Conservation (phyloP, 176 grass and related monocot genomes). For the Echinochloa phyllopogon region DNA sequence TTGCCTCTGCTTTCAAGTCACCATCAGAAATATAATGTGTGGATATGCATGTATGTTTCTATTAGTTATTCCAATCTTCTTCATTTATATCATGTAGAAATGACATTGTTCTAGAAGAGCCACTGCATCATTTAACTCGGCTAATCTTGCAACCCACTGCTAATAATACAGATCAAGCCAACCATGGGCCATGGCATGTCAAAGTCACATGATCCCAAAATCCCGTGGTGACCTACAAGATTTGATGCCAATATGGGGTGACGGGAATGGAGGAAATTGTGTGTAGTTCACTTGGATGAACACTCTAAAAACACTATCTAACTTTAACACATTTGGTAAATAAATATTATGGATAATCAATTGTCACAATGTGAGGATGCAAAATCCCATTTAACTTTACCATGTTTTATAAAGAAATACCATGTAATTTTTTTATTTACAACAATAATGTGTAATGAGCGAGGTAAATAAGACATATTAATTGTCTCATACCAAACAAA, state of each 20-base stretch:
- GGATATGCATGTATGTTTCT: neutral
- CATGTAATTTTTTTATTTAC: neutral
- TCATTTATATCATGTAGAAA: neutral
- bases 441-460: neutral
- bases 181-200: neutral
- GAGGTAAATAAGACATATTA: neutral
- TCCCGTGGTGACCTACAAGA: neutral
- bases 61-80: neutral
- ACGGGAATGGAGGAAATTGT: neutral
- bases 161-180: constrained; percentile 22
- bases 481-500: neutral
- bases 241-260: neutral
- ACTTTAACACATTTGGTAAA: neutral
- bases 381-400: too few species aligned
- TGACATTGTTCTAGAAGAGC: constrained; percentile 15
- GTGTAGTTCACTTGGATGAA: neutral
- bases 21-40: constrained; percentile 12
- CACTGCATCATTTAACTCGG: neutral
- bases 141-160: constrained; percentile 29
- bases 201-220: constrained; percentile 16
- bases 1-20: constrained; percentile 22
- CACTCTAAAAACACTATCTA: neutral
- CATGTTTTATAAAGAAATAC: neutral
- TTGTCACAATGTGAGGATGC: too few species aligned
- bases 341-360: too few species aligned